phyloP scores from a whole-genome alignment of 495 filamentous ascomycete genomes.

The Glarea lozoyensis region DNA sequence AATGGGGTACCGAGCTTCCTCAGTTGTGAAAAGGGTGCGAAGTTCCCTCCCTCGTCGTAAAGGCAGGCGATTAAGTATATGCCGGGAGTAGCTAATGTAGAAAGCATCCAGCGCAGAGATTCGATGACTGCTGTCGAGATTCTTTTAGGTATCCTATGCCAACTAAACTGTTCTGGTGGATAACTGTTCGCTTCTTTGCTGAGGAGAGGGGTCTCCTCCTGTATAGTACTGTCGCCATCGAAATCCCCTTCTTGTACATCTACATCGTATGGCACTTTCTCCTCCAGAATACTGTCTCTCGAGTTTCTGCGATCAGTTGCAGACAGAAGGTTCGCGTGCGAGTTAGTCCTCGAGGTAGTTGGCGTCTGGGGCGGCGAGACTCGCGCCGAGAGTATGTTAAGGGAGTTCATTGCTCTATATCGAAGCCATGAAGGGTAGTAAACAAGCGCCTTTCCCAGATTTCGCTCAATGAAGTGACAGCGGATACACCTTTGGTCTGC shows the following conservation, averaged over 20 bases:
- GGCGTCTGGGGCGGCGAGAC: constrained; percentile 53
- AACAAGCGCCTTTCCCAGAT: no score
- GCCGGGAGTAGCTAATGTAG: constrained; percentile 67
- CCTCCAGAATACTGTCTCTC: constrained; percentile 36
- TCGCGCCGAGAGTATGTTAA: constrained; percentile 88
- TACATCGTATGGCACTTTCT: constrained; percentile 30
- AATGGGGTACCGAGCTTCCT: constrained; percentile 35
- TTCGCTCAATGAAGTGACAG: no score
- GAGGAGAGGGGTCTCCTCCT: constrained; percentile 65
- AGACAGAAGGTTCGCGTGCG: constrained; percentile 46
- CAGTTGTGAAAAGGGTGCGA: constrained; percentile 59
- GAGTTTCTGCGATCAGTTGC: constrained; percentile 31
- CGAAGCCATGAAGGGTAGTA: no score
- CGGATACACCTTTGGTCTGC: no score
- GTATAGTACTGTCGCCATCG: constrained; percentile 27
- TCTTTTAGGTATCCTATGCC: constrained; percentile 50
- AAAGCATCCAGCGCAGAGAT: constrained; percentile 65
- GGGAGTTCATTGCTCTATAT: constrained; percentile 98
- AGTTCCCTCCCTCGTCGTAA: constrained; percentile 69
- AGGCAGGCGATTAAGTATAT: constrained; percentile 74
- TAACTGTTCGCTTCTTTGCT: constrained; percentile 26
- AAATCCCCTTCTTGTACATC: constrained; percentile 27
- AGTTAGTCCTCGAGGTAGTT: constrained; percentile 55
- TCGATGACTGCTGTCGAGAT: constrained; percentile 48
- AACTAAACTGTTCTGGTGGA: constrained; percentile 29